These are phyloP conservation scores for Xanthoconium stramineum DNA, from an alignment of 768 basidiomycete genomes.

Conservation along the genomic window DNA sequence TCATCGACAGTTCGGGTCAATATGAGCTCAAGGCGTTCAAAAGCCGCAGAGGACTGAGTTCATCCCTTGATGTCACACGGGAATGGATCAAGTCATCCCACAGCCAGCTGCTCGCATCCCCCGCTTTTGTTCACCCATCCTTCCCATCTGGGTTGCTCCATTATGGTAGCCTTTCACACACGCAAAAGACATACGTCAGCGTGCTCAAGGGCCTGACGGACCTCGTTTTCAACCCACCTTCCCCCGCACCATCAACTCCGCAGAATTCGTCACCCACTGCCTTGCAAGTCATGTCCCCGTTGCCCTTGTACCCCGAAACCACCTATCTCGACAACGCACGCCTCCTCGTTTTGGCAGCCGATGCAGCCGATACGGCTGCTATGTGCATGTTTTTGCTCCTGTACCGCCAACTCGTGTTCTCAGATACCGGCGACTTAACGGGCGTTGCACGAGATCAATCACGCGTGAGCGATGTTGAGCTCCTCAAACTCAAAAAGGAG, in stretches of 20 bases:
- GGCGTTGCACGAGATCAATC: conserved; percentile 28
- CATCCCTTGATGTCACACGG: conserved; percentile 53
- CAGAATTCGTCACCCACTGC: conserved; percentile 31
- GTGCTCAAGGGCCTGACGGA: conserved; percentile 60
- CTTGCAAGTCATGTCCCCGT: conserved; percentile 31
- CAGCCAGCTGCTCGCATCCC: conserved; percentile 39
- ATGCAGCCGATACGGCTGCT: conserved; percentile 70
- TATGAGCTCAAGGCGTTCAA: conserved; percentile 81
- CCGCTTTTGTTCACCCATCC: conserved; percentile 42
- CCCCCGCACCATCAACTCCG: conserved; percentile 33
- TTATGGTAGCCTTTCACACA: conserved; percentile 44
- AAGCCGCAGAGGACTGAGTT: conserved; percentile 44
- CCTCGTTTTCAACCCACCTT: conserved; percentile 59
- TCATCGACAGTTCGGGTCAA: conserved; percentile 73
- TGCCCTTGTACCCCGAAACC: conserved; percentile 67
- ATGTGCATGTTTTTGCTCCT: conserved; percentile 80
- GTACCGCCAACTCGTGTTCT: conserved; percentile 69
- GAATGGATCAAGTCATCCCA: conserved; percentile 63
- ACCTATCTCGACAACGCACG: conserved; percentile 76
- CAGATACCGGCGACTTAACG: conserved; percentile 37
- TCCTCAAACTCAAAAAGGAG: conserved; percentile 67
- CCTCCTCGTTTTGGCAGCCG: conserved; percentile 60
- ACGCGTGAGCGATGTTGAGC: conserved; percentile 48
- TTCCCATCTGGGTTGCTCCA: conserved; percentile 41
- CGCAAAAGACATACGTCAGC: conserved; percentile 46